A percentile compares a stretch with the other conserved stretches of the same genome.
Conservation (phyloP, 805 yeast species). For the Ogataea wickerhamii region DNA sequence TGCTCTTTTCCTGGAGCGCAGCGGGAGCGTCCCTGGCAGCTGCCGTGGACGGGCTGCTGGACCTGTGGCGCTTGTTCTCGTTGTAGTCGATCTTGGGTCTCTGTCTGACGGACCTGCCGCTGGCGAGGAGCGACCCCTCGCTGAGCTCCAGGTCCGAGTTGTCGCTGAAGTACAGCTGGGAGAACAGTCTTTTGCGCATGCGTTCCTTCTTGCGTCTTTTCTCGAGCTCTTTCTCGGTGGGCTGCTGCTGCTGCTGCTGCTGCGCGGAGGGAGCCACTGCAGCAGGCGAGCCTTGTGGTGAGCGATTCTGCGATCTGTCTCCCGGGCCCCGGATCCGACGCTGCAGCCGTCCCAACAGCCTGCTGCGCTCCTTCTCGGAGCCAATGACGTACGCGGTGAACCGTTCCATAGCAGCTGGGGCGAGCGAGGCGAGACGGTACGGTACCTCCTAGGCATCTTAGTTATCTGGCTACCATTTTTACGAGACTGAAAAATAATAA, state of each 20-base stretch:
- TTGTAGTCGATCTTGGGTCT: slow-evolving; percentile 24
- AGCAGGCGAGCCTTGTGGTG: background rate
- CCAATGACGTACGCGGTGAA: slow-evolving; percentile 17
- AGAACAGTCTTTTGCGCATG: slow-evolving; percentile 15
- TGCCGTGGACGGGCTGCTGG: slow-evolving; percentile 4
- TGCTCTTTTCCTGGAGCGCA: background rate
- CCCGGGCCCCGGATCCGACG: slow-evolving; percentile 5
- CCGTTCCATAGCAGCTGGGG: slow-evolving; percentile 12
- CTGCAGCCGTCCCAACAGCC: slow-evolving; percentile 9
- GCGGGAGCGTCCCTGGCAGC: background rate
- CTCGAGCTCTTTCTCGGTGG: slow-evolving; percentile 2
- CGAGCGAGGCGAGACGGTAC: background rate
- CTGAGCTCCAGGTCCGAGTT: slow-evolving; percentile 21
- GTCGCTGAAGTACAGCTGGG: slow-evolving; percentile 25
- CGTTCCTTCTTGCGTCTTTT: slow-evolving; percentile 9
- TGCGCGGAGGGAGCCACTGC: background rate
- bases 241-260: background rate
- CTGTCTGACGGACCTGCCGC: slow-evolving; percentile 17
- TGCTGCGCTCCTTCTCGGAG: slow-evolving; percentile 13
- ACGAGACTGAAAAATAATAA: no score
- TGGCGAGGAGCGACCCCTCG: slow-evolving; percentile 14
- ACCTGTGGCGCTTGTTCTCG: slow-evolving; percentile 19
- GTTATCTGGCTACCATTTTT: no score
- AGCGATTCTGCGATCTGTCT: background rate
- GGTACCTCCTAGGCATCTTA: no score